A percentile compares a stretch with the other conserved stretches of the same genome.
Evolutionary conservation across 2,329 filamentous ascomycete genomes (phyloP).

Genomic region (Tolypocladium amazonense): DNA sequence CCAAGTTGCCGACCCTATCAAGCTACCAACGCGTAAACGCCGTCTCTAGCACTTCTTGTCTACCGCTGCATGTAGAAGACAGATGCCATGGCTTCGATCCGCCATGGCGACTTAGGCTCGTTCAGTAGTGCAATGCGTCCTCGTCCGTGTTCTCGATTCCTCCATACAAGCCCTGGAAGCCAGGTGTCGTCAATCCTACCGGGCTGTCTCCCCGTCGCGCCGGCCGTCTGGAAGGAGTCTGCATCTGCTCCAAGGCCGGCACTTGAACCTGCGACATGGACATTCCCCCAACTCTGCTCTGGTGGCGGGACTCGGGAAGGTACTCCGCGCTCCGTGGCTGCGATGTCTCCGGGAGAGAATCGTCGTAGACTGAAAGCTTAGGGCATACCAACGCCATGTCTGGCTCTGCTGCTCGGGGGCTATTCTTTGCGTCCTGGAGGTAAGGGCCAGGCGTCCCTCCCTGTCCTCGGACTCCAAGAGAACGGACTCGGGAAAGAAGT

Average conservation of each 20-base stretch:
- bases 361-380: not conserved
- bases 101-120: not conserved
- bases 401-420: not conserved
- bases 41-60: not conserved
- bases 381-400: not conserved
- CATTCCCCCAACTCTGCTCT: not conserved
- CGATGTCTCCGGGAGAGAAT: not conserved
- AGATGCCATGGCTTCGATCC: not conserved
- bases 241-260: not conserved
- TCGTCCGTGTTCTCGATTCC: conserved; percentile 38
- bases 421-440: not conserved
- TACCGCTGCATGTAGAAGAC: not conserved
- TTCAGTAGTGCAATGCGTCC: not conserved
- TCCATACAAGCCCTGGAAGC: conserved; percentile 35
- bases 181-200: conserved; percentile 27
- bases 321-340: not conserved
- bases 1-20: not conserved
- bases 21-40: not conserved
- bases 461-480: not conserved
- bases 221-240: not conserved
- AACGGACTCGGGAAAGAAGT: not conserved
- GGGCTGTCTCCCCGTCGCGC: conserved; percentile 16
- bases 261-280: conserved; percentile 11
- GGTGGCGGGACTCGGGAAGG: not conserved
- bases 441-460: not conserved